Percentiles rank a stretch among this genome's conserved stretches.
Conservation (phyloP, 1,139 yeast species). For the Torulaspora pretoriensis region DNA sequence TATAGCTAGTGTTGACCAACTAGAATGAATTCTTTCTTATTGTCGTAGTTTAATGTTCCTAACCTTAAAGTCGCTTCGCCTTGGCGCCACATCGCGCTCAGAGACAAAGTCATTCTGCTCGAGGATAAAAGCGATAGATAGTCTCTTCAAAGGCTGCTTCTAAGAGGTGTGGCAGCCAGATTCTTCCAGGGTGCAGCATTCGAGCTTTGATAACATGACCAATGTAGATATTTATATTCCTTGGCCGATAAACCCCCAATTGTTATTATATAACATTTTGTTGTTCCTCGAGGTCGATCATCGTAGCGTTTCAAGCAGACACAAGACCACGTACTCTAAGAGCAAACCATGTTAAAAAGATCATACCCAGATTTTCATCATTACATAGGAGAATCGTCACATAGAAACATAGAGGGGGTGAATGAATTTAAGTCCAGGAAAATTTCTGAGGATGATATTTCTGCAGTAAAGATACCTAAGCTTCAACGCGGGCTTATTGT, state of each 20-base stretch:
- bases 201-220: background rate
- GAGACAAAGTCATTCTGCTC: background rate
- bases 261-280: background rate
- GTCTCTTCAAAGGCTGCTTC: background rate
- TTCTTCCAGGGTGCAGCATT: background rate
- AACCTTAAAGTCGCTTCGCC: background rate
- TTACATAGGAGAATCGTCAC: slow-evolving; percentile 8
- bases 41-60: background rate
- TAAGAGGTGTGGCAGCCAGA: background rate
- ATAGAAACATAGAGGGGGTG: slow-evolving; percentile 29
- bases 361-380: slow-evolving; percentile 2
- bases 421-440: slow-evolving; percentile 36
- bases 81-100: slow-evolving; percentile 1
- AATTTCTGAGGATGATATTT: slow-evolving; percentile 49
- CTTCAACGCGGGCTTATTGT: slow-evolving; percentile 31
- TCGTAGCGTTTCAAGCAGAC: background rate
- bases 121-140: background rate
- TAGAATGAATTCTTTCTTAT: background rate
- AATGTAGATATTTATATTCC: background rate
- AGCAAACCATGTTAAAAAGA: slow-evolving; percentile 11
- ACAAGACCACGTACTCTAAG: background rate
- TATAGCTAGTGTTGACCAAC: background rate
- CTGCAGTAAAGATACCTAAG: slow-evolving; percentile 39
- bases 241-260: background rate
- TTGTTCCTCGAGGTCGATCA: background rate